A percentile compares a stretch with the other conserved stretches of the same genome.
phyloP scores from a whole-genome alignment of 192 early-diverging fungal species.

The Chytriomyces sp. region DNA sequence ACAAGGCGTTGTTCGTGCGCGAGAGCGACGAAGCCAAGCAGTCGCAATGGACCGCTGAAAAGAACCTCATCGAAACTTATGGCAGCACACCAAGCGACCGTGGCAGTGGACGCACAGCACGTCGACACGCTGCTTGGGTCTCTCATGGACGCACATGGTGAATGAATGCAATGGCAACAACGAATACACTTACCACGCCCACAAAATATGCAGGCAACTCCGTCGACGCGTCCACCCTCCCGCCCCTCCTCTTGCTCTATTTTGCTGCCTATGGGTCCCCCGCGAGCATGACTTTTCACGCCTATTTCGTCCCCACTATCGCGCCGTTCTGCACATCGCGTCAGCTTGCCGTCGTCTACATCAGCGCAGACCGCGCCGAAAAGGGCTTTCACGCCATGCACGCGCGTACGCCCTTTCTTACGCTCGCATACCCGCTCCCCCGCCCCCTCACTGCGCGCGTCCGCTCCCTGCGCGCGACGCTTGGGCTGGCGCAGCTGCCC shows the following conservation, averaged over 20 bases:
- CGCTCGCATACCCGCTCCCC: background rate
- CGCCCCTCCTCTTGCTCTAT: background rate
- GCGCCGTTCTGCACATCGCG: background rate
- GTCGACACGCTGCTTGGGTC: no score
- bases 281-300: background rate
- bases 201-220: no score
- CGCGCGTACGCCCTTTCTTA: background rate
- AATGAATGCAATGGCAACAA: no score
- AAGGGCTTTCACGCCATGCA: background rate
- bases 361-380: background rate
- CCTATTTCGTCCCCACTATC: background rate
- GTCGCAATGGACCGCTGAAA: no score
- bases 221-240: no score
- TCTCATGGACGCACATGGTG: no score
- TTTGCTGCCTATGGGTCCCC: conserved; percentile 11
- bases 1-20: no score
- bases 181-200: no score
- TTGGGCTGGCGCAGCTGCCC: background rate
- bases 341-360: conserved; percentile 1
- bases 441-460: background rate
- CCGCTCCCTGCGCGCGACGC: background rate
- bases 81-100: no score
- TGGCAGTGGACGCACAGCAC: no score
- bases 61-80: no score
- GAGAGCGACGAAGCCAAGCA: no score